phyloP scores from a whole-genome alignment of 495 filamentous ascomycete genomes.

The Aeminium ludgeri region DNA sequence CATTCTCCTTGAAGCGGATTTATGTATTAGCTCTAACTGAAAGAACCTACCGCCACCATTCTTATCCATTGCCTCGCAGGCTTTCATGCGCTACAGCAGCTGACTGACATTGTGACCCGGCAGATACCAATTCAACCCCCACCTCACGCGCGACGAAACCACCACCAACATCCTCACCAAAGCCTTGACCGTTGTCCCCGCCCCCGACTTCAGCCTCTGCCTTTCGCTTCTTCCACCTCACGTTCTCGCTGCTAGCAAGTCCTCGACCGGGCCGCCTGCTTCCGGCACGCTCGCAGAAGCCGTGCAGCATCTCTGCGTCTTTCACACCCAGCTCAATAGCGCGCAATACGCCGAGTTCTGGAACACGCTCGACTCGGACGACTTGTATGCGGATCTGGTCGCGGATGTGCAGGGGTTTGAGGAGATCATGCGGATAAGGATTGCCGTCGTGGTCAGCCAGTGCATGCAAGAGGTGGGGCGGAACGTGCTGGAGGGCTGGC shows the following conservation, averaged over 20 bases:
- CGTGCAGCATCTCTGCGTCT: slow-evolving; percentile 66
- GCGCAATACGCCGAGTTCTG: slow-evolving; percentile 86
- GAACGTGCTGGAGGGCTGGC: slow-evolving; percentile 65
- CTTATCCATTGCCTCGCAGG: not conserved
- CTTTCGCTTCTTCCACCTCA: slow-evolving; percentile 77
- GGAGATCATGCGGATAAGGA: slow-evolving; percentile 82
- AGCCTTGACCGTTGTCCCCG: slow-evolving; percentile 91
- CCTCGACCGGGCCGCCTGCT: slow-evolving; percentile 22
- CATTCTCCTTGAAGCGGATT: slow-evolving; percentile 29
- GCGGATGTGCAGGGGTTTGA: slow-evolving; percentile 93
- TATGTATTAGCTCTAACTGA: slow-evolving; percentile 52
- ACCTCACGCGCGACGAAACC: slow-evolving; percentile 88
- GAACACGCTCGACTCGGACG: slow-evolving; percentile 78
- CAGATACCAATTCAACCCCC: slow-evolving; percentile 99
- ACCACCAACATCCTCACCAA: slow-evolving; percentile 98
- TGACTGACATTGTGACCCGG: slow-evolving; percentile 6
- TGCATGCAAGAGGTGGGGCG: slow-evolving; percentile 68
- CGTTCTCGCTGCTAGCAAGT: slow-evolving; percentile 41
- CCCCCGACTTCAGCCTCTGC: slow-evolving; percentile 83
- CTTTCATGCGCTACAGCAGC: not conserved
- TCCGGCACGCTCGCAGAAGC: slow-evolving; percentile 49
- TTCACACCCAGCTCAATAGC: slow-evolving; percentile 70
- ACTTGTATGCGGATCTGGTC: slow-evolving; percentile 87
- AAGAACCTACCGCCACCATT: slow-evolving; percentile 2
- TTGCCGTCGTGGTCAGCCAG: slow-evolving; percentile 78